phyloP scores from a whole-genome alignment of 129 eudicot species.

The carrot (Daucus carota) region DNA sequence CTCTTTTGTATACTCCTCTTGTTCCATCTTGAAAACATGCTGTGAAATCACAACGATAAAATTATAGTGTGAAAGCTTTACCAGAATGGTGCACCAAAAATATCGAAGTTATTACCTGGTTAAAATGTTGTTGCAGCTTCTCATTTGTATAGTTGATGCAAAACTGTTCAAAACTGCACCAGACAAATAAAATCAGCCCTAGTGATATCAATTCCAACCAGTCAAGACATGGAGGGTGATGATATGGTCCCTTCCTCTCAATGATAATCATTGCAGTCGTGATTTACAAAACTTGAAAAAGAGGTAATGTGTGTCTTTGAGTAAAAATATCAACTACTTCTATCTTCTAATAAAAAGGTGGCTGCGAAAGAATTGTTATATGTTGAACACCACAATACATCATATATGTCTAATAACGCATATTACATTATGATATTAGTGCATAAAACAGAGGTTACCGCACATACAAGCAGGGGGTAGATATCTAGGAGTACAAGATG shows the following conservation, averaged over 20 bases:
- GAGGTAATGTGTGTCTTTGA: neutral
- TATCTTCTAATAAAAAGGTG: neutral
- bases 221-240: neutral
- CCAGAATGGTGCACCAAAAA: conserved; percentile 13
- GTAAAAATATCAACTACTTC: neutral
- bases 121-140: conserved; percentile 97
- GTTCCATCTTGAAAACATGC: conserved; percentile 97
- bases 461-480: neutral
- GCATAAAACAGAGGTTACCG: neutral
- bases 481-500: neutral
- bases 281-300: neutral
- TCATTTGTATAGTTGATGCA: conserved; percentile 95
- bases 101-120: conserved; percentile 54
- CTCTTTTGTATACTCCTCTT: conserved; percentile 92
- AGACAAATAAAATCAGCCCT: conserved; percentile 12
- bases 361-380: neutral
- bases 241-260: neutral
- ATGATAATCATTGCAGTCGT: neutral
- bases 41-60: conserved; percentile 27
- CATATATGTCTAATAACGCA: neutral
- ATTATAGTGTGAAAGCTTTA: conserved; percentile 1
- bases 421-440: neutral
- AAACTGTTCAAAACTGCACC: conserved; percentile 94
- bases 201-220: neutral
- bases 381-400: neutral